Evolutionary conservation across 179 eudicot species (phyloP).

Genomic region (Actinidia chinensis): DNA sequence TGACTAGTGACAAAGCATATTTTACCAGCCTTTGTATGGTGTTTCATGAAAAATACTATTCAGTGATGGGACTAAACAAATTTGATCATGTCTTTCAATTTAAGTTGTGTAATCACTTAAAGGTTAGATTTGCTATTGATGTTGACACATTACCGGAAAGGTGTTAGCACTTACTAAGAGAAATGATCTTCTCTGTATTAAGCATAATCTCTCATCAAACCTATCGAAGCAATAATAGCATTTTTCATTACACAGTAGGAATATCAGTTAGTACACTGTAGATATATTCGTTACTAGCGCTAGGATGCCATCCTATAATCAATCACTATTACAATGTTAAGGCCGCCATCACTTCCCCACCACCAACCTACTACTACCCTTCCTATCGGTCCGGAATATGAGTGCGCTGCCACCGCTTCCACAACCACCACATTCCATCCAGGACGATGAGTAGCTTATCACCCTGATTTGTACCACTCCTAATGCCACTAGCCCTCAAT

Average conservation of each 20-base stretch:
- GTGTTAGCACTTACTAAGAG: background rate
- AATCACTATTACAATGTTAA: background rate
- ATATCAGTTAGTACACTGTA: too few species aligned
- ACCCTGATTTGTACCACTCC: too few species aligned
- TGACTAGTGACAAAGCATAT: background rate
- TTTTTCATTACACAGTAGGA: too few species aligned
- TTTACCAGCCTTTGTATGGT: background rate
- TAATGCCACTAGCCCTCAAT: too few species aligned
- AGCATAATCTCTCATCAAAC: background rate
- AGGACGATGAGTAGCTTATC: too few species aligned
- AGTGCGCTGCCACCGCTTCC: too few species aligned
- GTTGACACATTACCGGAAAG: background rate
- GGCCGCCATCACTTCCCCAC: background rate
- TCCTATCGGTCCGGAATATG: too few species aligned
- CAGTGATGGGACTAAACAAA: background rate
- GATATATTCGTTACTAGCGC: background rate
- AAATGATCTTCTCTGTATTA: background rate
- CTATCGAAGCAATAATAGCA: too few species aligned
- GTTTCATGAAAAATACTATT: background rate
- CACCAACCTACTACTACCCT: too few species aligned
- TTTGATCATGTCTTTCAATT: background rate
- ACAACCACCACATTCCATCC: too few species aligned
- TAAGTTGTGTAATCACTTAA: background rate
- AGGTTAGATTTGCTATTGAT: background rate
- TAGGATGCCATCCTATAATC: background rate